Base-by-base conservation (phyloP, 805 yeast genomes). In the Ogataea methanolica region DNA sequence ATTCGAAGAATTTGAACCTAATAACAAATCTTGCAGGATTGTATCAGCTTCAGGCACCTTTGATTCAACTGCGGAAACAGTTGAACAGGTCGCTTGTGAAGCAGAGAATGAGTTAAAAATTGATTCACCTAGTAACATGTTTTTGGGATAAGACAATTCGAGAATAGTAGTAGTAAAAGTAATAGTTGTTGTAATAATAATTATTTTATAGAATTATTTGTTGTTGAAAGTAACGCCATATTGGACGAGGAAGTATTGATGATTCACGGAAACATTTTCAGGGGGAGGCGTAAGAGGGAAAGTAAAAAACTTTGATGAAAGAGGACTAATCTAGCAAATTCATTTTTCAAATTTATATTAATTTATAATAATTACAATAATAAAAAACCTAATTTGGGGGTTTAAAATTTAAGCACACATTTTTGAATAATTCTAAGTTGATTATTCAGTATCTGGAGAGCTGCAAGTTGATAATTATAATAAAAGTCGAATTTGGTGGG, bases 81-180 rank as follows among this genome's bases (percentile, higher is more conserved):
- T 19, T 16, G 38, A 7, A 22, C 33, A 2, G 2, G 43, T 17
- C 2, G 29, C 34, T 21, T 51, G 45, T 35, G 29, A 29, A n/a
- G 52, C 46, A 35, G 53, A 49, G 37, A 60, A 57, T 19, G 61
- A 53, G 43, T 57, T 60, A 52, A 66, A 66, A 33, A 64, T 58
- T 12, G 65, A 61, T 55, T 65, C 69, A 51, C 69, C 69, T 52
- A 66, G 54, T 49, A 63, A 51, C 61, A 65, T 56, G 9, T 57
- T 43, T 44, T 22, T 48, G 19, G 23, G 21, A 33, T 17, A 33
- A 14, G 19, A 39, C 47, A 42, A 37, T 15, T 39, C 55, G 39
- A 38, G 39, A 44, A 36, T 46, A 35, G 29, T 42, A 42, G 34
- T 50, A 40, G 33, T 44, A 43, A 21, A 45, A 41, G 38, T 33